Evolutionary conservation across 164 flowering plant genomes (phyloP).

Genomic region (Berberis thunbergii): DNA sequence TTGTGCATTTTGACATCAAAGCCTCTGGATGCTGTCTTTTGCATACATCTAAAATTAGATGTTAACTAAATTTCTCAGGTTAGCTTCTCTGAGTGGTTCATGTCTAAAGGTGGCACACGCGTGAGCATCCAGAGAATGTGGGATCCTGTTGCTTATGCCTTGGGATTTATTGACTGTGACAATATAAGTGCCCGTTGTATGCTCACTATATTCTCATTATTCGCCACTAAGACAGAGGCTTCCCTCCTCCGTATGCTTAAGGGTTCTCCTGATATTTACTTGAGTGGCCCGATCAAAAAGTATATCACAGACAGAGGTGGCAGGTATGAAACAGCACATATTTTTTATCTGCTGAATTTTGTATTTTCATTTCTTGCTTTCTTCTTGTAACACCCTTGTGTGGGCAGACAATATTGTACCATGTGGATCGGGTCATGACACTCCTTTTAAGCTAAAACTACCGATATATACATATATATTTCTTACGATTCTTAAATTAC

Average conservation of each 20-base stretch:
- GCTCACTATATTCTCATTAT: conserved; percentile 92
- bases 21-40: neutral
- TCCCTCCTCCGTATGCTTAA: conserved; percentile 95
- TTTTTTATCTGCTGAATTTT: neutral
- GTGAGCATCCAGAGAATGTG: conserved; percentile 92
- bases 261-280: conserved; percentile 95
- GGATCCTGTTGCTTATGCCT: conserved; percentile 99
- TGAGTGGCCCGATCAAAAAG: conserved; percentile 93
- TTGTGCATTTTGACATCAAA: too few species aligned
- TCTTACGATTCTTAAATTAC: neutral
- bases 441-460: too few species aligned
- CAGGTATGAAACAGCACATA: conserved; percentile 34
- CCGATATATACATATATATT: neutral
- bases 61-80: conserved; percentile 36
- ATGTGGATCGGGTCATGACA: too few species aligned
- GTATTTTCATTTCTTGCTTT: neutral
- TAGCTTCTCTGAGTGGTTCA: conserved; percentile 94
- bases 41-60: neutral
- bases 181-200: conserved; percentile 98
- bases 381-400: neutral
- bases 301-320: conserved; percentile 88
- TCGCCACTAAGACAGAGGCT: conserved; percentile 99
- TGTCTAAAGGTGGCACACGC: conserved; percentile 97
- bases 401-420: too few species aligned
- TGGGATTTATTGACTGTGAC: conserved; percentile 97